Base-by-base conservation (phyloP, 345 rosid genomes). In the Sonneratia alba region DNA sequence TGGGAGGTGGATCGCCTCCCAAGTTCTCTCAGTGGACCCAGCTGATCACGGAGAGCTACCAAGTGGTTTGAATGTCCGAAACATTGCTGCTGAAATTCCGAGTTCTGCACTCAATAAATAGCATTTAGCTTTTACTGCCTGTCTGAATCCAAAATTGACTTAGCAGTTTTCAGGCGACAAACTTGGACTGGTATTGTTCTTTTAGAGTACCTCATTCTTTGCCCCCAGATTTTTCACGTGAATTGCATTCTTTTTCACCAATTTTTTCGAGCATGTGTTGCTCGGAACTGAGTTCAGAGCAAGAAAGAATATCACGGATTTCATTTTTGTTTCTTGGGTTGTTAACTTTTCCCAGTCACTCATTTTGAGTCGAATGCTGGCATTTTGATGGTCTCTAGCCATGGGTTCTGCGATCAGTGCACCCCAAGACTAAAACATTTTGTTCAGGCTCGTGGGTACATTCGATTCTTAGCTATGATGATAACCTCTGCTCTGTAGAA, bases 1-100 rank as follows among this genome's bases (percentile, higher is more conserved):
- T 91, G 70, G 83, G 73, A 79, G 89, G 87, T 18, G 86, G 97
- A 84, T 69, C 85, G 55, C 76, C 92, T 21, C 97, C 98, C 4
- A 93, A 80, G 88, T 91, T 87, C 76, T 78, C 88, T 56, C 98
- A 93, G 81, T 85, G 96, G 83, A 87, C 91, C 12, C 89, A 78
- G 67, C 78, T 96, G 81, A 75, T 87, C 66, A 79, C 98, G 18
- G 97, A 96, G 79, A 88, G 78, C 74, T 96, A 92, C 80, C 96
- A 88, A 84, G 95, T 96, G 65, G 79, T 85, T 45, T 95, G 45
- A 83, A 89, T 66, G 13, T 55, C 63, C 12, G 3, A 4, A 22
- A n/a, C 9, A 62, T 9, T 3, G 36, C 36, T 2, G 2, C 64
- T 22, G 34, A 59, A 13, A 22, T 10, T 7, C 36, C 64, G 6